Evolutionary conservation across 176 grass and related monocot species (phyloP).

Genomic region (Juncus inflexus): DNA sequence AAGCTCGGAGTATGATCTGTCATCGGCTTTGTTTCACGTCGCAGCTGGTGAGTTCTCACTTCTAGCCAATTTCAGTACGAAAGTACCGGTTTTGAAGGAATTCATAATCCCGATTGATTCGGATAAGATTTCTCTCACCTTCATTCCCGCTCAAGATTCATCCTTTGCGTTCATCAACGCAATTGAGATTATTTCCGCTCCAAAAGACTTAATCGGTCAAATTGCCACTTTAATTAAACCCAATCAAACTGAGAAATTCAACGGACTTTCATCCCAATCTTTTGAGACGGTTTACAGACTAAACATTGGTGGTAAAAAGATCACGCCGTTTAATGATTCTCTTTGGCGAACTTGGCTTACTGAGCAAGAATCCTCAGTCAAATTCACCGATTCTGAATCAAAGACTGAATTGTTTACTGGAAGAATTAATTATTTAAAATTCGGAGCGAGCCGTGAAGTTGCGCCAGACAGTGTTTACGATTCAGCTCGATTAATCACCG

Average conservation of each 20-base stretch:
- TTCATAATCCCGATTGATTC: conserved; percentile 59
- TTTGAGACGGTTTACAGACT: conserved; percentile 75
- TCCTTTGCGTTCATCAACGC: conserved; percentile 78
- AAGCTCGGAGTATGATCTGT: conserved; percentile 39
- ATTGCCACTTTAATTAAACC: conserved; percentile 42
- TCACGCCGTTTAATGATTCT: conserved; percentile 89
- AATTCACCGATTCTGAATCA: conserved; percentile 30
- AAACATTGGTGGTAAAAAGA: conserved; percentile 72
- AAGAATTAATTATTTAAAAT: conserved; percentile 66
- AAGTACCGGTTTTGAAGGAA: conserved; percentile 58
- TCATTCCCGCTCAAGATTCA: conserved; percentile 49
- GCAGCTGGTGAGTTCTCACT: conserved; percentile 38
- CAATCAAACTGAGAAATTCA: conserved; percentile 21
- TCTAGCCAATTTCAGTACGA: conserved; percentile 68
- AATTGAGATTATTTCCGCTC: conserved; percentile 79
- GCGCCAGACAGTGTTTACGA: conserved; percentile 77
- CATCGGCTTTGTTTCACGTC: conserved; percentile 74
- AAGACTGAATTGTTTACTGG: conserved; percentile 44
- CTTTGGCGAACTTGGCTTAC: conserved; percentile 93
- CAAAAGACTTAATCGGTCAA: conserved; percentile 67
- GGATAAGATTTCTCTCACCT: conserved; percentile 56
- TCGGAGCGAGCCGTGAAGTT: conserved; percentile 64
- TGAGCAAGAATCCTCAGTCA: conserved; percentile 38
- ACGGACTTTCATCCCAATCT: conserved; percentile 56
- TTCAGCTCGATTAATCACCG: conserved; percentile 48